Base-by-base conservation (phyloP, 2,329 filamentous ascomycete genomes). In the Fusarium metavorans region DNA sequence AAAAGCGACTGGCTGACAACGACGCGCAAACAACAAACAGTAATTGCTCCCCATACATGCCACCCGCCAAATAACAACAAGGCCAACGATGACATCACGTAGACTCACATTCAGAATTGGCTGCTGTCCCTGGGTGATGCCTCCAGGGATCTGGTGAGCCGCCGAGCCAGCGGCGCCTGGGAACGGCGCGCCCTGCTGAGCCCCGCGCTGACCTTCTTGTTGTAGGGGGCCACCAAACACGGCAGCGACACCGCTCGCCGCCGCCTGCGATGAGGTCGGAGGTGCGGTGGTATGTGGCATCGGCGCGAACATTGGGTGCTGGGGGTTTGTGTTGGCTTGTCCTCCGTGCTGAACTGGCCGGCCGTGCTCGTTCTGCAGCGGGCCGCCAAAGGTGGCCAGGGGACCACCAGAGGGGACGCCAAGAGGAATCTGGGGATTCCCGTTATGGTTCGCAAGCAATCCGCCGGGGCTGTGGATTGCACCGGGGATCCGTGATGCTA, bases 401-500 rank as follows among this genome's bases (percentile, higher is more conserved):
- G 88, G 83, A 18, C 77, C 78, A 35, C 85, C 87, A 2, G 88
- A 82, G n/a, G 88, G 85, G 43, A 84, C 88, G 67, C 88, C 87
- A 50, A 89, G 82, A 57, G 88, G 84, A 57, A 88, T 88, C 41
- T 87, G 83, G 32, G 89, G 86, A 37, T 89, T 88, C 37, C 89
- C 88, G 62, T 92, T 91, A 77, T 95, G 91, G 75, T 92, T 94
- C 10, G 92, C 90, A 43, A 98, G 90, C 39, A 98, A 88, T 10
- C 96, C 96, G 76, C 97, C 96, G 2, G 96, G 96, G 54, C 95
- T 97, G 81, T 98, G 96, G 66, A 98, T 97, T 62, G 94, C 93
- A 73, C 92, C 93, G 67, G 93, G 85, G 72, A 95, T 87, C 83
- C 95, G 88, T 80, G 95, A 91, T 72, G 96, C 96, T 68, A 98